These are phyloP conservation scores for Fusarium coicis DNA, from an alignment of 2,329 filamentous ascomycete genomes.

Conservation along the genomic window DNA sequence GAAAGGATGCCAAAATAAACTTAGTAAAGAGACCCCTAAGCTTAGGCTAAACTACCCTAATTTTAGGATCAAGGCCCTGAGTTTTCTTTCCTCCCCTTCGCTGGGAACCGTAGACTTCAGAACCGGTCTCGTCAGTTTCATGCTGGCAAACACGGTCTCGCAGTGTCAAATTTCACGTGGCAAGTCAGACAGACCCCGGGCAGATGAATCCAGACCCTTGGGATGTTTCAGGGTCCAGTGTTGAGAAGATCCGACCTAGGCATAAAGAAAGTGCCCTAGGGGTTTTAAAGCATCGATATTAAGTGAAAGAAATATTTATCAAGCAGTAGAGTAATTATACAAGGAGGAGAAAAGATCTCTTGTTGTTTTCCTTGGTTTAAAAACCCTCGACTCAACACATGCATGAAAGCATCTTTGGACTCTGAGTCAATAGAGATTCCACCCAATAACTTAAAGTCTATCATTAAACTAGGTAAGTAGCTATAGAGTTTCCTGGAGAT, in stretches of 20 bases:
- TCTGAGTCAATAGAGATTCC: neutral
- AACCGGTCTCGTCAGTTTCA: too few species aligned
- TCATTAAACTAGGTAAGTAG: rapidly evolving
- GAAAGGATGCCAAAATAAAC: neutral
- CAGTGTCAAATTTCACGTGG: neutral
- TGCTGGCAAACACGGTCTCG: too few species aligned
- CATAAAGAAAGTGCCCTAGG: neutral
- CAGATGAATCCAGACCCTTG: slow-evolving; percentile 1
- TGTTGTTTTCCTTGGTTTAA: neutral
- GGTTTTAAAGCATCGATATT: neutral
- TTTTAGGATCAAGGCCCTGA: too few species aligned
- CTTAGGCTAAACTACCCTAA: too few species aligned
- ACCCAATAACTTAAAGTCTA: neutral
- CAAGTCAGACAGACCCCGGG: too few species aligned
- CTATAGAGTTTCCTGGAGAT: neutral
- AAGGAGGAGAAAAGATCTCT: neutral
- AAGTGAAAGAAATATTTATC: neutral
- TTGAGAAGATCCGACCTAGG: too few species aligned
- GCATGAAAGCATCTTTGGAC: neutral
- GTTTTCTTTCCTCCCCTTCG: too few species aligned
- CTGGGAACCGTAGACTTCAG: too few species aligned
- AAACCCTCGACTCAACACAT: neutral
- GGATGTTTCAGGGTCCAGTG: neutral
- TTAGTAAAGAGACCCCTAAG: rapidly evolving
- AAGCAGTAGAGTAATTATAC: neutral